Evolutionary conservation across 805 yeast species (phyloP), one percentile per base, ranked within the genome.

Genomic region (Teunomyces pallodes): DNA sequence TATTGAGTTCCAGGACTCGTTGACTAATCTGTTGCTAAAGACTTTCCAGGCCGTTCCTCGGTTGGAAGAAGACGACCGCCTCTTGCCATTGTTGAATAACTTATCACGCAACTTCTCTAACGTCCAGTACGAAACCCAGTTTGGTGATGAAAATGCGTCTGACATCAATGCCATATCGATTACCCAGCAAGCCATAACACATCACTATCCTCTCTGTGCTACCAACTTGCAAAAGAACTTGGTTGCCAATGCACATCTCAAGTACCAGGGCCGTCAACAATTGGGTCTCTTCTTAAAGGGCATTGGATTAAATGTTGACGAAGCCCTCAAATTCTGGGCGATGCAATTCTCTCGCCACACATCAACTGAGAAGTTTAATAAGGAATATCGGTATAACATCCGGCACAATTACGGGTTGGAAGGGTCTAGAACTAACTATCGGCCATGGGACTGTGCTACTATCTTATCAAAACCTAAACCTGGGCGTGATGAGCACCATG

Each of bases 371-470:
- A 81, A 82, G 57, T 90, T 91, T 69, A 82, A 85, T 65, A 91
- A 90, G 67, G 96, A 92, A 61, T 91, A 92, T 72, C 77, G 81
- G 51, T 94, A 94, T 74, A 88, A 87, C 58, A 81, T 94, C 59
- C 79, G 96, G 51, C 97, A 94, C 66, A 80, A 78, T 52, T 94
- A 92, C 64, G 99, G 98, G 43, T 73, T 89, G 49, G 97, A 89
- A 68, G 99, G 99, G 56, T 85, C 86, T 9, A 74, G 96, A 51
- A 86, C 82, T 58, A 87, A 90, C 57, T 90, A 90, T 67, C 80
- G 81, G 58, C 96, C 98, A 3, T 80, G 86, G 85, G 87, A 84
- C 61, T 94, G 97, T 71, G 79, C 82, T 35, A 82, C 85, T 1
- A 89, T 94, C 36, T 66, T 89, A 49, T 75, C 82, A 26, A 84